These are phyloP conservation scores for Aspergillus melleus DNA, from an alignment of 2,329 filamentous ascomycete genomes.

Conservation along the genomic window DNA sequence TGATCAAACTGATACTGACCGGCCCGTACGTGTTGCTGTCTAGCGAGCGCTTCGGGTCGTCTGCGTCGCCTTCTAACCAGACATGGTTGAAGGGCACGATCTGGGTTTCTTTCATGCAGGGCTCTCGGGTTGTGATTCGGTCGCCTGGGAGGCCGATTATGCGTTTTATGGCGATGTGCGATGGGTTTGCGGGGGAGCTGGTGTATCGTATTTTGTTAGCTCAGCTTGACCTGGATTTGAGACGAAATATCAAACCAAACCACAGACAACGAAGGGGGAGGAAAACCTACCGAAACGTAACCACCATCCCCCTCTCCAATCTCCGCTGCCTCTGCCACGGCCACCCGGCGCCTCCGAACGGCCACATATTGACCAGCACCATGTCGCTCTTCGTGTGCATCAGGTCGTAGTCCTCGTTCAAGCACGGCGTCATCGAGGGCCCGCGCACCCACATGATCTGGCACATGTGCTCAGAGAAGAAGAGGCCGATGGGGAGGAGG, in stretches of 20 bases:
- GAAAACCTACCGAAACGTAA: constrained; percentile 56
- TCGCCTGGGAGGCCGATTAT: constrained; percentile 82
- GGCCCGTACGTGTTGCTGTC: constrained; percentile 94
- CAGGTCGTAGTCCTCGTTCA: constrained; percentile 65
- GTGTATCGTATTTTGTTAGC: constrained; percentile 4
- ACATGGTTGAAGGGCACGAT: constrained; percentile 80
- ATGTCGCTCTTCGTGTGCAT: constrained; percentile 41
- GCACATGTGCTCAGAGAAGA: constrained; percentile 43
- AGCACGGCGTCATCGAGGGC: constrained; percentile 72
- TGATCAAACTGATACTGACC: constrained; percentile 71
- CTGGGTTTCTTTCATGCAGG: constrained; percentile 55
- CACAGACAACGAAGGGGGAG: background rate
- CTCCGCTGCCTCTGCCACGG: constrained; percentile 50
- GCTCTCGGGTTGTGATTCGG: constrained; percentile 64
- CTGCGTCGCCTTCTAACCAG: constrained; percentile 91
- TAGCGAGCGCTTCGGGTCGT: constrained; percentile 62
- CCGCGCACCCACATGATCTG: constrained; percentile 46
- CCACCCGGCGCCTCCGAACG: constrained; percentile 52
- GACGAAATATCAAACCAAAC: constrained; percentile 4
- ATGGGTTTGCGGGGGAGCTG: constrained; percentile 71
- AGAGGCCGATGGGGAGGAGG: constrained; percentile 38
- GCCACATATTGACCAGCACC: constrained; percentile 45
- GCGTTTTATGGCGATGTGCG: constrained; percentile 73
- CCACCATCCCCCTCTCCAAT: constrained; percentile 70
- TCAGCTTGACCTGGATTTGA: background rate